A percentile compares a stretch with the other conserved stretches of the same genome.
Evolutionary conservation across 257 asterid genomes (phyloP).

Genomic region (Apocynum venetum): DNA sequence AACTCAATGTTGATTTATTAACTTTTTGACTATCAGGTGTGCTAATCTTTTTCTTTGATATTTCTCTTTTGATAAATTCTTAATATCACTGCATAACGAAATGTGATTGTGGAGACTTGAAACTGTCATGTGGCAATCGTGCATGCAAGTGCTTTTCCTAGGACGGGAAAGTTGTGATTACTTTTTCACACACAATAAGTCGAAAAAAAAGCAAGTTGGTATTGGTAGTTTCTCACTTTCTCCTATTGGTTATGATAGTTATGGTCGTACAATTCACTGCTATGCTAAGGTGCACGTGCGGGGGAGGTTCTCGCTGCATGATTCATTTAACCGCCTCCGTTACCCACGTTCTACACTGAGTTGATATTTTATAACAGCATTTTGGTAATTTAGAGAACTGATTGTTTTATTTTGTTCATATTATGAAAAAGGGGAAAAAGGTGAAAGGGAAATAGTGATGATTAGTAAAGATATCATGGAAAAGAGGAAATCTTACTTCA

Average conservation of each 20-base stretch:
- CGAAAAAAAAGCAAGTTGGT: not conserved
- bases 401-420: not conserved
- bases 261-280: not conserved
- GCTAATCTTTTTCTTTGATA: not conserved
- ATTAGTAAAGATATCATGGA: not conserved
- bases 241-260: constrained; percentile 10
- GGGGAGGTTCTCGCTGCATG: not conserved
- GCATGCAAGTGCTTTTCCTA: constrained; percentile 2
- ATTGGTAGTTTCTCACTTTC: not conserved
- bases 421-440: not conserved
- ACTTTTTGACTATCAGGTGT: not conserved
- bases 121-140: not conserved
- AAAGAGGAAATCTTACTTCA: not conserved
- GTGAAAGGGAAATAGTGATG: not conserved
- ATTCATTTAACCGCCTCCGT: not conserved
- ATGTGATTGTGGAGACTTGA: constrained; percentile 7
- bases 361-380: not conserved
- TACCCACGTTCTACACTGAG: not conserved
- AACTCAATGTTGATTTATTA: not conserved
- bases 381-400: not conserved
- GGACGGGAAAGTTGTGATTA: not conserved
- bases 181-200: not conserved
- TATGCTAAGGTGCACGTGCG: not conserved
- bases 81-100: not conserved
- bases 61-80: not conserved